phyloP scores from a whole-genome alignment of 179 eudicot genomes.

The Carnegiea gigantea region DNA sequence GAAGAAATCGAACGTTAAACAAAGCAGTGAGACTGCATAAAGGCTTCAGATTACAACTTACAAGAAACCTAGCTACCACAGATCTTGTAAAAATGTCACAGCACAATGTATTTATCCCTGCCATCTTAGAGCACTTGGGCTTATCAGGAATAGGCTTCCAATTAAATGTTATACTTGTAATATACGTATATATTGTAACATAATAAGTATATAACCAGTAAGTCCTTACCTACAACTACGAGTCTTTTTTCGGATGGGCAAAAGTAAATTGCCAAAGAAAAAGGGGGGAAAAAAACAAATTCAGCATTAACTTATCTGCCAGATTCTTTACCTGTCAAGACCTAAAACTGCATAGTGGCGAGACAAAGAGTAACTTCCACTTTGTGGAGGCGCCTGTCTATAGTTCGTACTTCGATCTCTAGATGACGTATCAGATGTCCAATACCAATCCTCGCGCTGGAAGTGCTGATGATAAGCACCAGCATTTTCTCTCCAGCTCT shows the following conservation, averaged over 20 bases:
- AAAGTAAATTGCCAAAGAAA: too few relatives aligned
- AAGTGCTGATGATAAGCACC: conserved; percentile 72
- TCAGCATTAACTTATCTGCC: neutral
- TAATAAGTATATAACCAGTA: neutral
- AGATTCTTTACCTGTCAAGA: conserved; percentile 71
- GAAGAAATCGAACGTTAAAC: neutral
- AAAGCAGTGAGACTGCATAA: neutral
- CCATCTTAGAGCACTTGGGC: neutral
- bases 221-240: neutral
- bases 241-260: too few relatives aligned
- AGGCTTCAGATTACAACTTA: neutral
- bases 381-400: conserved; percentile 62
- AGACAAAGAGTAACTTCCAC: conserved; percentile 55
- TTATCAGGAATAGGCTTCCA: neutral
- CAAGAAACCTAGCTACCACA: neutral
- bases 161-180: neutral
- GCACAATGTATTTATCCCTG: neutral
- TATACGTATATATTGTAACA: neutral
- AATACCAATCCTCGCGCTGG: conserved; percentile 96
- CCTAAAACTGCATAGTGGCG: conserved; percentile 93
- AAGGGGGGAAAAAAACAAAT: too few relatives aligned
- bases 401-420: conserved; percentile 46
- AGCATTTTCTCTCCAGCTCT: conserved; percentile 85
- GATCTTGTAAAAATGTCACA: neutral
- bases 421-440: conserved; percentile 73